Base-by-base conservation (phyloP, 495 filamentous ascomycete species). In the Penicillium goetzii region DNA sequence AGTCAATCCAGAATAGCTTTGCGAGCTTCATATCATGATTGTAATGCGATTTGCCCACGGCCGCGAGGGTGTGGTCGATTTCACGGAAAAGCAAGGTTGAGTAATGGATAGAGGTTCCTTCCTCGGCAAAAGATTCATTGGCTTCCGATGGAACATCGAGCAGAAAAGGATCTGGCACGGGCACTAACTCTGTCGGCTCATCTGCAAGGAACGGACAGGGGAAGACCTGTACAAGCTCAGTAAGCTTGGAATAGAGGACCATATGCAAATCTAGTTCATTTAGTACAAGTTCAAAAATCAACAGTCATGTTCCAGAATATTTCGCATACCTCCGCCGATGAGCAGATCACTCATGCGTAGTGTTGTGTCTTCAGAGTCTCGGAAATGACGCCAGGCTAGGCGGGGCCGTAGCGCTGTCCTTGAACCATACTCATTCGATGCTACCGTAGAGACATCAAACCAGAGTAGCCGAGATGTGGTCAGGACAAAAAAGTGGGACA, bases 401-500 rank as follows among this genome's bases (percentile, higher is more conserved):
- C 58, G 70, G 63, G 76, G 73, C 25, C 59, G 61, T 25, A 76
- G 41, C 25, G 67, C 58, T 17, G 41, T 56, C 26, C 40, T 61
- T 11, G 58, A 33, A 11, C 73, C 61, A 6, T 61, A 32, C 5
- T 59, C 52, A 47, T 61, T 58, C 10, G 53, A 41, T 28, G 53
- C 38, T n/a, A 34, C 34, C 17, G 21, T 26, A 25, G 28, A 56
- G 23, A 80, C 28, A 60, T 79, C 75, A 49, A 81, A 69, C 72
- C 76, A 81, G 12, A 80, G 71, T 8, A 85, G 65, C 25, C 77
- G 72, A 25, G 67, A 70, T 7, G 79, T 85, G 9, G 86, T 90
- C 47, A 87, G 72, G 30, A 90, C 69, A 64, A 84, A 89, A 14
- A 86, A 70, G 26, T 87, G 81, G 9, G 79, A 80, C 5, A 63